Base-by-base conservation (phyloP, 371 early-diverging fungal genomes). In the Rhizomucor miehei region DNA sequence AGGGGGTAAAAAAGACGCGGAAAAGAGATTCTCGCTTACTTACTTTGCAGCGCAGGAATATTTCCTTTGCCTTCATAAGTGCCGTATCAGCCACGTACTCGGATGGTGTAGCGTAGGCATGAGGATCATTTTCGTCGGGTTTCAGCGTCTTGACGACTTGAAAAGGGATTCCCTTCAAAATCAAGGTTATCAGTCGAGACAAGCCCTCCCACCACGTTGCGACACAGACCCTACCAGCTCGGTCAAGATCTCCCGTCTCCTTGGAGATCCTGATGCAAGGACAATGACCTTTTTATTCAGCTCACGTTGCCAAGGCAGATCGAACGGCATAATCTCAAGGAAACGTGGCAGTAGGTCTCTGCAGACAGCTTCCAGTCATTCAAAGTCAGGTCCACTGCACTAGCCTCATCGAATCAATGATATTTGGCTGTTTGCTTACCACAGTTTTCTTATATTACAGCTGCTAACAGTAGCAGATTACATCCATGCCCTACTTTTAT, bases 241-340 rank as follows among this genome's bases (percentile, higher is more conserved):
- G 38, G 67, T 60, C 47, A 94, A 66, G 44, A 94, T 87, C 46
- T 93, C 89, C 58, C 76, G 80, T 53, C 94, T 81, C 23, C 93
- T 80, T 1, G 90, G 92, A 4, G 92, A 91, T 8, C 84, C 85
- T 3, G 93, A 93, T 19, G 90, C 94, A 20, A 94, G 77, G 20
- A 94, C 61, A 41, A 92, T 67, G 12, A 65, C 78, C 53, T 82
- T 84, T 3, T 56, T 46, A 1, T 38, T 17, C 14, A 57, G 19
- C 13, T 24, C 16, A 10, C 34, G 51, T 36, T 51, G 35, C 57
- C 51, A 57, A 16, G 57, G 47, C 45, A 57, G 14, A 10, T 49
- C 21, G 1, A 49, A 17, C 43, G 41, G 19, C 41, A 41, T 41
- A 6, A 12, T 38, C 14, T 38, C 38, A 38, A 14, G 14, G 38